Conservation (phyloP, 2,329 filamentous ascomycete species). For the Neofusicoccum parvum region DNA sequence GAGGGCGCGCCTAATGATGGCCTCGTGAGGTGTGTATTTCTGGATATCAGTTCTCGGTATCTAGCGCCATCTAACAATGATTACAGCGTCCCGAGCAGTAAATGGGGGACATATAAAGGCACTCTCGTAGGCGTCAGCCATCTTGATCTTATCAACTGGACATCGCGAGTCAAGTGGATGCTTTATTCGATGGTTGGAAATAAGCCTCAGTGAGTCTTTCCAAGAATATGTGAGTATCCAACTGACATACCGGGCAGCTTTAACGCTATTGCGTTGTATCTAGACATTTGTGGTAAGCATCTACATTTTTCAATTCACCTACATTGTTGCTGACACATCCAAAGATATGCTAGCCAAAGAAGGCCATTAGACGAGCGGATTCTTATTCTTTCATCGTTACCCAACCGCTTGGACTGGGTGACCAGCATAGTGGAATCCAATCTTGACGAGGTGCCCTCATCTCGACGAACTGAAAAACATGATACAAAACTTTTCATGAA, state of each 20-base stretch:
- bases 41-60: background rate
- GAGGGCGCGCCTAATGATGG: slow-evolving; percentile 65
- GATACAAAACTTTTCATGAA: too few species aligned
- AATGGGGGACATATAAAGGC: slow-evolving; percentile 65
- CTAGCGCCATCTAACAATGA: background rate
- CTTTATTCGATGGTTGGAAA: slow-evolving; percentile 59
- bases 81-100: slow-evolving; percentile 56
- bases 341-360: slow-evolving; percentile 45
- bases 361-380: slow-evolving; percentile 30
- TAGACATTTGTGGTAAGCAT: slow-evolving; percentile 64
- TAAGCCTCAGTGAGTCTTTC: slow-evolving; percentile 51
- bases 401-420: too few species aligned
- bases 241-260: slow-evolving; percentile 49
- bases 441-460: too few species aligned
- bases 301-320: background rate
- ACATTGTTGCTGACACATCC: background rate
- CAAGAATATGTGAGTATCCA: background rate
- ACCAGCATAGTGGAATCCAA: too few species aligned
- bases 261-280: slow-evolving; percentile 65
- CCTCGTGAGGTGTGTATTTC: slow-evolving; percentile 53
- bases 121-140: slow-evolving; percentile 66
- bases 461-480: too few species aligned
- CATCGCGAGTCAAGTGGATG: slow-evolving; percentile 62
- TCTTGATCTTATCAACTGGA: slow-evolving; percentile 68
- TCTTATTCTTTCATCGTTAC: too few species aligned